These are phyloP conservation scores for Fraxinus americana DNA, from an alignment of 257 asterid genomes.

Conservation along the genomic window DNA sequence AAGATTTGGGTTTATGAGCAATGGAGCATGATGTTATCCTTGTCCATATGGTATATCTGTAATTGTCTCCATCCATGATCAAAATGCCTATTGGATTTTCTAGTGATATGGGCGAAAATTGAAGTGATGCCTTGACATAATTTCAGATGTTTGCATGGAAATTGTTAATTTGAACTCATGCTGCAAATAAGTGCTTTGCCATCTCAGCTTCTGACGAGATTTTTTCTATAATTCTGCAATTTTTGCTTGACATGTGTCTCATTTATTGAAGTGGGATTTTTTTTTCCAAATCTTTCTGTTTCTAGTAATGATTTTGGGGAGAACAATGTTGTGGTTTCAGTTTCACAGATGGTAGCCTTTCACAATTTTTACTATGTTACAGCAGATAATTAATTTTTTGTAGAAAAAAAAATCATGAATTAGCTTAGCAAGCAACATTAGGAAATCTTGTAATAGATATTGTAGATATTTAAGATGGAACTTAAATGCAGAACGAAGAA, in stretches of 20 bases:
- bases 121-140: background rate
- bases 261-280: background rate
- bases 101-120: background rate
- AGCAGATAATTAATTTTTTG: background rate
- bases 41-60: background rate
- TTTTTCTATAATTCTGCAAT: slow-evolving; percentile 1
- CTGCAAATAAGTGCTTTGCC: background rate
- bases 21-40: background rate
- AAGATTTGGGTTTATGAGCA: background rate
- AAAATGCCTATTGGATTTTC: background rate
- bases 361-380: background rate
- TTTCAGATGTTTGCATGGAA: background rate
- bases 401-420: background rate
- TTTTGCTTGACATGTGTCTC: background rate
- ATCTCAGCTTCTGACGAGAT: background rate
- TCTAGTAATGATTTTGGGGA: background rate
- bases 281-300: background rate
- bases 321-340: slow-evolving; percentile 7
- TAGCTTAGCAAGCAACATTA: slow-evolving; percentile 12
- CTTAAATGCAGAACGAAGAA: slow-evolving; percentile 78
- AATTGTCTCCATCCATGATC: background rate
- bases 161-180: background rate
- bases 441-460: slow-evolving; percentile 4
- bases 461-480: slow-evolving; percentile 23
- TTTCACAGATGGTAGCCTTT: background rate